Base-by-base conservation (phyloP, 192 early-diverging fungal species). In the Coemansia sp. region DNA sequence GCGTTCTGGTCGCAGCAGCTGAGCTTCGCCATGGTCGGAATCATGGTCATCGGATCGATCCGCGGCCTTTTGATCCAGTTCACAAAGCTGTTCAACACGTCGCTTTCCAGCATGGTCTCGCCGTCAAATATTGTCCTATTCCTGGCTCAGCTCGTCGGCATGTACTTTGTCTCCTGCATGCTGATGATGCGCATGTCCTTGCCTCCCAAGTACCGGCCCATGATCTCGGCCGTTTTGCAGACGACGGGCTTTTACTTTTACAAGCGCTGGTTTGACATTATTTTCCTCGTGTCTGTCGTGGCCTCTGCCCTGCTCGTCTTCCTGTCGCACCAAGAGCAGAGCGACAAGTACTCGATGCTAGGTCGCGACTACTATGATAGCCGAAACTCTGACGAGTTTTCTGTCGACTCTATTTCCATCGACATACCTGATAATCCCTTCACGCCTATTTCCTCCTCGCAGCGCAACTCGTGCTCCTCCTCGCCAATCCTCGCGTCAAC, bases 261-360 rank as follows among this genome's bases (percentile, higher is more conserved):
- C 77, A 90, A 93, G 68, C 89, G 89, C 51, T 97, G 95, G 96
- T 96, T 94, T 61, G 96, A 98, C 77, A 85, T 92, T 8, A 94
- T 96, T 15, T 96, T 95, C 76, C 72, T 98, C 41, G 83, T 94
- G 17, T 89, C 90, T n/a, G 93, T 94, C 0, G 63, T 92, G 10
- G 70, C 87, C 11, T 92, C 90, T 32, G 85, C 87, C 8, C 74
- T 87, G 19, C 85, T 97, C 45, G 78, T 95, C 38, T 93, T 89
- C 65, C 70, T 91, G 60, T 83, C 88, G 40, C 87, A 91, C 64
- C 87, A 84, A 57, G 88, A 87, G 60, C 84, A 79, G 65, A 60
- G 74, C 40, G 79, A 85, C 71, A 79, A 79, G 57, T 79, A 84
- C 60, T 76, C 72, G 65, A 79, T 73, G 67, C 67, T 84, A 35